Conservation (phyloP, 176 grass and related monocot genomes). For the Lolium multiflorum region DNA sequence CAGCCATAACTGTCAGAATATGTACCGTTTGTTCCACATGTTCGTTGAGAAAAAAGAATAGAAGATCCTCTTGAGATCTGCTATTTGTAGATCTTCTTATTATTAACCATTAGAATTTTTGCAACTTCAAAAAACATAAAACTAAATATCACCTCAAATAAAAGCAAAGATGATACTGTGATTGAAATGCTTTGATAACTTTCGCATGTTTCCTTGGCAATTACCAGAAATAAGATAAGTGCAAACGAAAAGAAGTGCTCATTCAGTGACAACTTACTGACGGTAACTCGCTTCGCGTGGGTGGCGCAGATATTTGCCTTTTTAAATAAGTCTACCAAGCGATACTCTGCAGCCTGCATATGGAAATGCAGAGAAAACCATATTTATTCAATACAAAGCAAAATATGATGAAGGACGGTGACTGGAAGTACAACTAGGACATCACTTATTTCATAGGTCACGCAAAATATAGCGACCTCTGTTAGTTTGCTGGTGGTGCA, state of each 20-base stretch:
- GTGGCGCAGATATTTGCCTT: no score
- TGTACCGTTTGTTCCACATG: slow-evolving; percentile 27
- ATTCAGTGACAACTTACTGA: neutral
- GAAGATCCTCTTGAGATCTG: neutral
- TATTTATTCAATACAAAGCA: neutral
- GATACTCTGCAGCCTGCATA: no score
- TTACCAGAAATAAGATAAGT: neutral
- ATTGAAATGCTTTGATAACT: slow-evolving; percentile 7
- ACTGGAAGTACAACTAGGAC: neutral
- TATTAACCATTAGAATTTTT: slow-evolving; percentile 1
- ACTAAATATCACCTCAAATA: slow-evolving; percentile 23
- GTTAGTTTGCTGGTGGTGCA: neutral
- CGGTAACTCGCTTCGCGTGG: no score
- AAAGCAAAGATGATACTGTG: slow-evolving; percentile 11
- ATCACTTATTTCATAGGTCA: neutral
- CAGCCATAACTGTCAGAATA: neutral
- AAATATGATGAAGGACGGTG: neutral
- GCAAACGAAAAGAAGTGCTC: neutral
- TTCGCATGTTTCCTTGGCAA: slow-evolving; percentile 11
- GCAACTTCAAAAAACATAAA: slow-evolving; percentile 24
- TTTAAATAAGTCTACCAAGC: no score
- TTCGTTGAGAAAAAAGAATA: slow-evolving; percentile 4
- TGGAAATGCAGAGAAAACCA: no score
- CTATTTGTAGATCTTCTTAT: slow-evolving; percentile 13
- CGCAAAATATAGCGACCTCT: neutral